These are phyloP conservation scores for Fusarium armeniacum DNA, from an alignment of 2,329 filamentous ascomycete genomes.

Conservation along the genomic window DNA sequence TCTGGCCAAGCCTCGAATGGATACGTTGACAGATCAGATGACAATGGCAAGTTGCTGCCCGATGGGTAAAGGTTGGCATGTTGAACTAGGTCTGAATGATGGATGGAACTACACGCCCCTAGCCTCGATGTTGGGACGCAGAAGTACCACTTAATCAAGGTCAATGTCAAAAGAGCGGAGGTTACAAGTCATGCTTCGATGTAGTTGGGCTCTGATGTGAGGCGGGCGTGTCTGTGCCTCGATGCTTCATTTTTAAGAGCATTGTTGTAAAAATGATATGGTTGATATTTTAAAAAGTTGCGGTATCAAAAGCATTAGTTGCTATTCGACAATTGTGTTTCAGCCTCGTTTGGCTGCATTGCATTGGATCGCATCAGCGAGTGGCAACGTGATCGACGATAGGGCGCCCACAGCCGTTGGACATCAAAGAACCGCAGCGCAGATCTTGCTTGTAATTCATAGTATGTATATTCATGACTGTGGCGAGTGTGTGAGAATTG, in stretches of 20 bases:
- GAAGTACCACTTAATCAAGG: conserved; percentile 3
- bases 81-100: conserved; percentile 12
- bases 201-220: conserved; percentile 29
- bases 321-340: conserved; percentile 40
- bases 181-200: conserved; percentile 32
- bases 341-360: conserved; percentile 44
- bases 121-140: conserved; percentile 2
- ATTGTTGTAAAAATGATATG: conserved; percentile 23
- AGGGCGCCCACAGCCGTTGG: conserved; percentile 31
- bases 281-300: conserved; percentile 19
- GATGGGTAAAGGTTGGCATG: conserved; percentile 19
- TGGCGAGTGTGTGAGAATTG: conserved; percentile 31
- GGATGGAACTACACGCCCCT: conserved; percentile 10
- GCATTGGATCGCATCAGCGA: conserved; percentile 42
- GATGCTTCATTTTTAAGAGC: conserved; percentile 10
- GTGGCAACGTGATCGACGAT: conserved; percentile 47
- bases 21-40: conserved; percentile 19
- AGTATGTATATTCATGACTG: conserved; percentile 11
- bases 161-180: conserved; percentile 17
- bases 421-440: conserved; percentile 22
- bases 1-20: conserved; percentile 13
- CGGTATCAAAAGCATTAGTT: conserved; percentile 16
- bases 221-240: conserved; percentile 1
- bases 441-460: conserved; percentile 9
- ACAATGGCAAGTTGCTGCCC: conserved; percentile 35